A percentile compares a stretch with the other conserved stretches of the same genome.
Conservation (phyloP, 2,329 filamentous ascomycete species). For the Colletotrichum sp. region DNA sequence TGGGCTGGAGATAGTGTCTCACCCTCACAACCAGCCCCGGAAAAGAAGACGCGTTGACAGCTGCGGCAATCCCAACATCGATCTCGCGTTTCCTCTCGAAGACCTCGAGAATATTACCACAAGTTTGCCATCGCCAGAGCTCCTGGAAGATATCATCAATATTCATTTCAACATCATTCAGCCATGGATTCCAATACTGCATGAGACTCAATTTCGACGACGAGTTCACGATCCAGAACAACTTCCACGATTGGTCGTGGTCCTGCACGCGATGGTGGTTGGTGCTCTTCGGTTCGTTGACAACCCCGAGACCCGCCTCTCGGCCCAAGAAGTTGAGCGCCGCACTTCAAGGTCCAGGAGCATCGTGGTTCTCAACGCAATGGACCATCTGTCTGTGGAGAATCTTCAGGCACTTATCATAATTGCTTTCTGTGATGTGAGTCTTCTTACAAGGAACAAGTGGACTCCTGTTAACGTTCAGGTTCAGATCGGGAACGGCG, state of each 20-base stretch:
- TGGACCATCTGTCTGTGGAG: conserved; percentile 39
- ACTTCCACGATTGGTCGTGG: conserved; percentile 29
- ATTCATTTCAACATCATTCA: conserved; percentile 42
- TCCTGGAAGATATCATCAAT: conserved; percentile 26
- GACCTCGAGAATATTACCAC: conserved; percentile 30
- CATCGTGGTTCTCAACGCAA: conserved; percentile 32
- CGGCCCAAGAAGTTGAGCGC: conserved; percentile 22
- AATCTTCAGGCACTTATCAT: conserved; percentile 42
- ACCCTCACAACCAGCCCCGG: conserved; percentile 13
- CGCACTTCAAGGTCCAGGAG: conserved; percentile 16
- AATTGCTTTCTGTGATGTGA: conserved; percentile 40
- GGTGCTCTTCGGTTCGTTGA: conserved; percentile 30
- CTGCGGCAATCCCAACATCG: conserved; percentile 26
- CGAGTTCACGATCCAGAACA: conserved; percentile 29
- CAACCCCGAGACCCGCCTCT: conserved; percentile 26
- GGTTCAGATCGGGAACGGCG: conserved; percentile 20
- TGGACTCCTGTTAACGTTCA: neutral
- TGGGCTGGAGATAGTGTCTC: neutral
- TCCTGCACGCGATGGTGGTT: conserved; percentile 41
- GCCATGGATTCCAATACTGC: conserved; percentile 45
- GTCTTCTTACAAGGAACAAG: neutral
- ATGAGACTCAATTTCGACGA: conserved; percentile 32
- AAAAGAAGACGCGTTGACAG: conserved; percentile 27
- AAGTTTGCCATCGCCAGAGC: conserved; percentile 21
- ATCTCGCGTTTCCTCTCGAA: conserved; percentile 20